phyloP scores from a whole-genome alignment of 192 early-diverging fungal species.

The Chytriomyces hyalinus region DNA sequence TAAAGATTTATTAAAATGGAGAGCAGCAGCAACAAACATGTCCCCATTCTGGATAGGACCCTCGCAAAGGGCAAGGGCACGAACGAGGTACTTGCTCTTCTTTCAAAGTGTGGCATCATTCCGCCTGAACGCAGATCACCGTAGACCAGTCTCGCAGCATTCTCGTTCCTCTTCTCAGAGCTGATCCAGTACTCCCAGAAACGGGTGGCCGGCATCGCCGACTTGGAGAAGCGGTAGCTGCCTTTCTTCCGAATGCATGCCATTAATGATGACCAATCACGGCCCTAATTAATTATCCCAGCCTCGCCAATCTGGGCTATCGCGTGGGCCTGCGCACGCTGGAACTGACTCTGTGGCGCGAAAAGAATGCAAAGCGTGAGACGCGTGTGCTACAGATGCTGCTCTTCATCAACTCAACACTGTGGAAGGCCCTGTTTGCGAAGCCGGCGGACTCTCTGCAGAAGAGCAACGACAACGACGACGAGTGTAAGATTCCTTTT shows the following conservation, averaged over 20 bases:
- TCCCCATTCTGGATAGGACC: conserved; percentile 75
- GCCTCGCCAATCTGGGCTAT: conserved; percentile 90
- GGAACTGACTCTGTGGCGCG: conserved; percentile 90
- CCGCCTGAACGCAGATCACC: background rate
- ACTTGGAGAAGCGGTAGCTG: conserved; percentile 88
- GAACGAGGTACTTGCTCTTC: conserved; percentile 59
- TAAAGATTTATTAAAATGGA: conserved; percentile 4
- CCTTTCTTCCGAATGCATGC: background rate
- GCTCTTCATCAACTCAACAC: conserved; percentile 89
- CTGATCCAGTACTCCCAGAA: conserved; percentile 98
- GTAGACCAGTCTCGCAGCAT: conserved; percentile 79
- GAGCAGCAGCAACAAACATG: background rate
- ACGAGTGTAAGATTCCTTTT: conserved; percentile 78
- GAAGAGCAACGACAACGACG: conserved; percentile 94
- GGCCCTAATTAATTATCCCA: conserved; percentile 30
- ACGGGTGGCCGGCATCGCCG: conserved; percentile 90
- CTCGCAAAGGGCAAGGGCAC: conserved; percentile 72
- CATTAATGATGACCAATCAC: background rate
- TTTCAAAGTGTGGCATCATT: background rate
- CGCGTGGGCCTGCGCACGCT: conserved; percentile 87
- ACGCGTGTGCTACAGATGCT: conserved; percentile 86
- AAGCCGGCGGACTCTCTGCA: conserved; percentile 96
- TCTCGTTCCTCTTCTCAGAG: conserved; percentile 92
- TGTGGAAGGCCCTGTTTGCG: conserved; percentile 96
- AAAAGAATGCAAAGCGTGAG: conserved; percentile 87